These are phyloP conservation scores for Solanum sitiens DNA, from an alignment of 257 asterid genomes.

Conservation along the genomic window DNA sequence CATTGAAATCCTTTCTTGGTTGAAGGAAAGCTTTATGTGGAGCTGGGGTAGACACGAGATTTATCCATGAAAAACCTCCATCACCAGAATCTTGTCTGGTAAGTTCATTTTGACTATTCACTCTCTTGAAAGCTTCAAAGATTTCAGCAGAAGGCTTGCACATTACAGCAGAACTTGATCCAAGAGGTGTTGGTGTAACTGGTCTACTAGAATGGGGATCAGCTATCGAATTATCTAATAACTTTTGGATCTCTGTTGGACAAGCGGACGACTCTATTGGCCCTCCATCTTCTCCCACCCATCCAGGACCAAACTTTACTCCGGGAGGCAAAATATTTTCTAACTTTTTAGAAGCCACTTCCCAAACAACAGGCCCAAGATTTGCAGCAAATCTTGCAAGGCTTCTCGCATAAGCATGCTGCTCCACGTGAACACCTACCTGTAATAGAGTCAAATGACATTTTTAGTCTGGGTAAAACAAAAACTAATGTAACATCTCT, in stretches of 20 bases:
- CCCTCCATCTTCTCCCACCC: conserved; percentile 72
- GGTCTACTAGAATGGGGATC: conserved; percentile 26
- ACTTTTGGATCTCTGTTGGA: conserved; percentile 33
- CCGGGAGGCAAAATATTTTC: conserved; percentile 50
- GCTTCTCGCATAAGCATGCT: conserved; percentile 76
- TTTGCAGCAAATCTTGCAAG: conserved; percentile 70
- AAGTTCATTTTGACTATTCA: conserved; percentile 42
- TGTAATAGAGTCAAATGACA: conserved; percentile 12
- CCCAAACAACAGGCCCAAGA: conserved; percentile 89
- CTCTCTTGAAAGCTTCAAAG: conserved; percentile 51
- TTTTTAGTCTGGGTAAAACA: background rate
- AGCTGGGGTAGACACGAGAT: conserved; percentile 15
- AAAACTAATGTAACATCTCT: background rate
- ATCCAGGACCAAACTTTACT: conserved; percentile 74
- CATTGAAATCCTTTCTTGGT: conserved; percentile 41
- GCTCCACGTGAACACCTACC: conserved; percentile 79
- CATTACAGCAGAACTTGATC: conserved; percentile 14
- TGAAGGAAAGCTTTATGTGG: conserved; percentile 35
- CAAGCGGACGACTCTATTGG: conserved; percentile 22
- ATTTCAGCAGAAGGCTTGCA: conserved; percentile 32
- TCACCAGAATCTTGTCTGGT: conserved; percentile 18
- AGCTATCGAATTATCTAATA: conserved; percentile 13
- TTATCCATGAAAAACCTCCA: conserved; percentile 18
- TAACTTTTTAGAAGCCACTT: conserved; percentile 55
- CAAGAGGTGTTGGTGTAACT: conserved; percentile 24